These are phyloP conservation scores for Boletus coccyginus DNA, from an alignment of 768 basidiomycete genomes.

Conservation along the genomic window DNA sequence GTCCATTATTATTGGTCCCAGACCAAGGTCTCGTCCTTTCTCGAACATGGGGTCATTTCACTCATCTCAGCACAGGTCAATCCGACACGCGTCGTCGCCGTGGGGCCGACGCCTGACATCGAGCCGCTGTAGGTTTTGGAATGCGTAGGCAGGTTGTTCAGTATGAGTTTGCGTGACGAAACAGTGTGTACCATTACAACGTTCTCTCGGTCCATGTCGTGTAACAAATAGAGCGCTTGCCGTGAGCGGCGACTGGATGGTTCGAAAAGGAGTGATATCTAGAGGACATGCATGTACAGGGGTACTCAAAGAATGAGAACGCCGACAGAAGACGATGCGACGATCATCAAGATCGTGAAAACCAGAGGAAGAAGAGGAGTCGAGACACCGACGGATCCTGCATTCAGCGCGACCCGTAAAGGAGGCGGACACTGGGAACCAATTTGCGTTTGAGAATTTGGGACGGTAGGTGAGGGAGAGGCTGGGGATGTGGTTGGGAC, in stretches of 20 bases:
- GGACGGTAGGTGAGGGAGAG: background rate
- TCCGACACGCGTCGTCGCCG: slow-evolving; percentile 70
- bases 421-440: slow-evolving; percentile 23
- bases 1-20: slow-evolving; percentile 40
- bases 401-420: background rate
- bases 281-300: background rate
- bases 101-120: slow-evolving; percentile 70
- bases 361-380: slow-evolving; percentile 16
- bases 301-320: slow-evolving; percentile 22
- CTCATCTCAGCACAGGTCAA: slow-evolving; percentile 57
- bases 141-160: background rate
- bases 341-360: slow-evolving; percentile 25
- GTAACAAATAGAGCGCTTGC: background rate
- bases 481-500: background rate
- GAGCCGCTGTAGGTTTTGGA: slow-evolving; percentile 45
- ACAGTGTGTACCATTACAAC: slow-evolving; percentile 3
- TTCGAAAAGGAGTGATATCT: background rate
- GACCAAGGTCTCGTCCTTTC: slow-evolving; percentile 13
- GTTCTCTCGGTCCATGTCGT: background rate
- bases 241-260: background rate
- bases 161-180: background rate
- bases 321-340: slow-evolving; percentile 26
- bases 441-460: slow-evolving; percentile 19
- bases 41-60: background rate
- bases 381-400: slow-evolving; percentile 5